Conservation (phyloP, 768 basidiomycete species). For the Infundibulicybe gibba region DNA sequence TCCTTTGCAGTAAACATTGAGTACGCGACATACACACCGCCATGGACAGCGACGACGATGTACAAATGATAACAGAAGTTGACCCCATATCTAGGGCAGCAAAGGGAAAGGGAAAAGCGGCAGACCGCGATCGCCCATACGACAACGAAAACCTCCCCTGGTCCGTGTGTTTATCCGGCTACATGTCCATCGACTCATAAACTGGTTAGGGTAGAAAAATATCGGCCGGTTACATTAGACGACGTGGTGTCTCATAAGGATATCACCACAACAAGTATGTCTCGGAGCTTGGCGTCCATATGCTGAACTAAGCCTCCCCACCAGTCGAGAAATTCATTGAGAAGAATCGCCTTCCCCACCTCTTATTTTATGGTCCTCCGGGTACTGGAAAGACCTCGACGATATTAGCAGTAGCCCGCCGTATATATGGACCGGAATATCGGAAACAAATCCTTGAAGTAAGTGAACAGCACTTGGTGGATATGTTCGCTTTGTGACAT, state of each 20-base stretch:
- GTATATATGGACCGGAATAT: conserved; percentile 86
- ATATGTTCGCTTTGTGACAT: not conserved
- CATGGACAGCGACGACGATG: conserved; percentile 62
- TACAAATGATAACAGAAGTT: conserved; percentile 41
- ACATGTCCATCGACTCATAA: conserved; percentile 1
- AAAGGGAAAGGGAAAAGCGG: conserved; percentile 74
- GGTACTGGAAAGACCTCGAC: conserved; percentile 99
- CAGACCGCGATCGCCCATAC: conserved; percentile 32
- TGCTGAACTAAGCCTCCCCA: conserved; percentile 8
- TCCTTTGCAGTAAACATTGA: conserved; percentile 3
- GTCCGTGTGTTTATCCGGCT: conserved; percentile 36
- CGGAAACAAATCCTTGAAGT: conserved; percentile 95
- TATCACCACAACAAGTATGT: conserved; percentile 90
- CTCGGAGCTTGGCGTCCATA: not conserved
- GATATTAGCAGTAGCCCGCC: conserved; percentile 90
- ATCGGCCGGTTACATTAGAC: conserved; percentile 84
- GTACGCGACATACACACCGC: not conserved
- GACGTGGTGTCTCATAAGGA: conserved; percentile 98
- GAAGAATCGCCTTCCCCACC: conserved; percentile 89
- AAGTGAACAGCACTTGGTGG: conserved; percentile 7
- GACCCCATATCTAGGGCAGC: conserved; percentile 30
- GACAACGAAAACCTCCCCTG: conserved; percentile 80
- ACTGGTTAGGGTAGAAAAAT: conserved; percentile 89
- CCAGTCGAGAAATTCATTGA: conserved; percentile 96
- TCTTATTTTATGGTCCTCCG: conserved; percentile 96